Evolutionary conservation across 148 eudicot species (phyloP).

Genomic region (Chenopodium suecicum): DNA sequence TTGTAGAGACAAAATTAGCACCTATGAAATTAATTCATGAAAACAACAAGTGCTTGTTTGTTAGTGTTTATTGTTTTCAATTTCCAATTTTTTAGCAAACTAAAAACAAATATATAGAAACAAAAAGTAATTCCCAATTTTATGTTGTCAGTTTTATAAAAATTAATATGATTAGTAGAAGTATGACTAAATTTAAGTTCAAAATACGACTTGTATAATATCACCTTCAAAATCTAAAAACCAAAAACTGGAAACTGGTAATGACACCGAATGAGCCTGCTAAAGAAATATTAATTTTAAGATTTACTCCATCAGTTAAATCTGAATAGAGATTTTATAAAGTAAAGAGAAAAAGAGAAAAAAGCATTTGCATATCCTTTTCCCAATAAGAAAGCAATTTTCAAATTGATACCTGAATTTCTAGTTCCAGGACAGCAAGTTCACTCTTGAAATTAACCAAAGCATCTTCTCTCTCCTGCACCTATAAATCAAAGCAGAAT

Average conservation of each 20-base stretch:
- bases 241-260: too few species aligned
- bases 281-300: not conserved
- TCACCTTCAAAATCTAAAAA: too few species aligned
- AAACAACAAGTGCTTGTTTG: too few species aligned
- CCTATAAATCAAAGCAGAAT: constrained; percentile 35
- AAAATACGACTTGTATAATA: too few species aligned
- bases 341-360: not conserved
- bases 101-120: too few species aligned
- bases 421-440: constrained; percentile 71
- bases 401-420: constrained; percentile 50
- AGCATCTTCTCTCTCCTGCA: constrained; percentile 61
- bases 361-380: not conserved
- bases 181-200: too few species aligned
- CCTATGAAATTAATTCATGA: not conserved
- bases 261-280: too few species aligned
- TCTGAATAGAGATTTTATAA: not conserved
- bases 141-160: not conserved
- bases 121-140: too few species aligned
- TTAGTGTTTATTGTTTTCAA: too few species aligned
- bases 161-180: too few species aligned
- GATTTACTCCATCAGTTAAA: not conserved
- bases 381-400: not conserved
- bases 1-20: not conserved
- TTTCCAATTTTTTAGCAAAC: too few species aligned
- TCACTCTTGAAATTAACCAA: constrained; percentile 72